Evolutionary conservation across 352 stramenopile species (phyloP), one percentile per base, ranked within the genome.

Genomic region (Globisporangium viniferum): DNA sequence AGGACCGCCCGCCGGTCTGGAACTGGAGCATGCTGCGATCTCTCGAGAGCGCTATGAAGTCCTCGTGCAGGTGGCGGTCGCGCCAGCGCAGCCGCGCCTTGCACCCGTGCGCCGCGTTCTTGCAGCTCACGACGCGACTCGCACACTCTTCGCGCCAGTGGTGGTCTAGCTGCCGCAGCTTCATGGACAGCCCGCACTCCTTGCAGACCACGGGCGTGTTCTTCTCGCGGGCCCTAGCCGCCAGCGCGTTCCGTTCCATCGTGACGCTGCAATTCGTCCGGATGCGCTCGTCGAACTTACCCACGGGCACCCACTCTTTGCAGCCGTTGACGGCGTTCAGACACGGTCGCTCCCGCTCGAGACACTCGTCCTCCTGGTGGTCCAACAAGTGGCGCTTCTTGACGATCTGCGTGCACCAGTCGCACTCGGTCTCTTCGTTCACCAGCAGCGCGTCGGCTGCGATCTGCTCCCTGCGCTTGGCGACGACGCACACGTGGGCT

Each of bases 311-410:
- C 86, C 86, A 93, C 56, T 91, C 86, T 10, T 72, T 69, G 59
- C 86, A 93, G 18, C 86, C 86, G 44, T 78, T 86, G 56, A 58
- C 58, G 14, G 72, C 65, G 36, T 93, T 92, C 36, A 81, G 82
- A 69, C 86, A 93, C 41, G 79, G 84, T 3, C 84, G 82, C 66
- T 94, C 86, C 5, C 86, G 81, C 64, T 82, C 77, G 7, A 66
- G 66, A 55, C 86, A 94, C 39, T 88, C 78, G n/a, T 94, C 82
- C 76, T 94, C 84, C 59, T 94, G 85, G 69, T 94, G 86, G 59
- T 92, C 80, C 3, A 90, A 69, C 22, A 94, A 54, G 14, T 82
- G 75, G 0, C 84, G 81, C 71, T 94, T 91, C 57, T 88, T 86
- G 6, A 92, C 80, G 7, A 8, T 63, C 58, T 82, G 68, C 18